A percentile compares a stretch with the other conserved stretches of the same genome.
phyloP scores from a whole-genome alignment of 305 asterid genomes.

The Andrographis paniculata region DNA sequence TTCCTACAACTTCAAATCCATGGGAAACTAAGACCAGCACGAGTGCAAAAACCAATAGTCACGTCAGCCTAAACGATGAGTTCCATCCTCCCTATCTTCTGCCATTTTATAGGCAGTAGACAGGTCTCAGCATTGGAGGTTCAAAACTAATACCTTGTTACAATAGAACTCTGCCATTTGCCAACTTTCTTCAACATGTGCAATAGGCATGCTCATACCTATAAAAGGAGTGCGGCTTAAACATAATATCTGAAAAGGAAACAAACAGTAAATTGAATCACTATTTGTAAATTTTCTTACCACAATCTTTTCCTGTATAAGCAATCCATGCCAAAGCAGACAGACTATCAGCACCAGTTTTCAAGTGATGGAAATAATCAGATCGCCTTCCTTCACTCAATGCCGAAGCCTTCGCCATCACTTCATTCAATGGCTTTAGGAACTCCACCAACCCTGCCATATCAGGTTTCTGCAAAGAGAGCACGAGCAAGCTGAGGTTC shows the following conservation, averaged over 20 bases:
- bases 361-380: slow-evolving; percentile 78
- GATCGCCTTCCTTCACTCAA: slow-evolving; percentile 87
- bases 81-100: too few species aligned
- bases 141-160: slow-evolving; percentile 58
- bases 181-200: slow-evolving; percentile 98
- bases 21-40: too few species aligned
- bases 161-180: slow-evolving; percentile 95
- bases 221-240: slow-evolving; percentile 16
- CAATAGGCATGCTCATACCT: slow-evolving; percentile 98
- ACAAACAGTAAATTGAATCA: slow-evolving; percentile 11
- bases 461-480: slow-evolving; percentile 77
- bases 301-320: slow-evolving; percentile 88
- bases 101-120: too few species aligned
- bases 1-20: too few species aligned
- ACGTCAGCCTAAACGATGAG: too few species aligned
- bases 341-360: slow-evolving; percentile 86
- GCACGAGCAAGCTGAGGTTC: slow-evolving; percentile 13
- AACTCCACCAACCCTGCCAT: slow-evolving; percentile 61
- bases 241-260: slow-evolving; percentile 5
- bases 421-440: slow-evolving; percentile 82
- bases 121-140: too few species aligned
- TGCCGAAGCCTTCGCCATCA: slow-evolving; percentile 50
- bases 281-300: slow-evolving; percentile 28
- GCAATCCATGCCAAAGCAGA: slow-evolving; percentile 91
- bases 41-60: too few species aligned